A percentile compares a stretch with the other conserved stretches of the same genome.
These are phyloP conservation scores for Macrophomina pseudophaseolina DNA, from an alignment of 2,329 filamentous ascomycete genomes.

Conservation along the genomic window DNA sequence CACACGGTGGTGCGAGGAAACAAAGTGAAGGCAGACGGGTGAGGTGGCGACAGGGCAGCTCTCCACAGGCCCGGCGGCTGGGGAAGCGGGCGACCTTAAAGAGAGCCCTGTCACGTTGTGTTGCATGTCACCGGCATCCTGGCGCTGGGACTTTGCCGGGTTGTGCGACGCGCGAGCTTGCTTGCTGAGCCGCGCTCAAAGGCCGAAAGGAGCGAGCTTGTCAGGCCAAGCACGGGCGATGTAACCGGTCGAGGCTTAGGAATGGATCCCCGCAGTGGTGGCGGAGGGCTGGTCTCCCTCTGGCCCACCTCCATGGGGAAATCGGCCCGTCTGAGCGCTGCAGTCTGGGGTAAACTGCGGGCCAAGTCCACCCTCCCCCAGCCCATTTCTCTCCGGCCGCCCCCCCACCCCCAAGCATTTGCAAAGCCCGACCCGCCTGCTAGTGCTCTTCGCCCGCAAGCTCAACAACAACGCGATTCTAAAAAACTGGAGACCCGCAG, in stretches of 20 bases:
- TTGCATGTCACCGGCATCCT: not conserved
- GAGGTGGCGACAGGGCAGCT: not conserved
- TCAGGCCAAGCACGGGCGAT: constrained; percentile 13
- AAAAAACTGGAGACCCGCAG: not conserved
- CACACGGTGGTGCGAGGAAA: not conserved
- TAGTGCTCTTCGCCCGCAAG: not conserved
- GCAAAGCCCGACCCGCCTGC: constrained; percentile 2
- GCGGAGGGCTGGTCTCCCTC: not conserved
- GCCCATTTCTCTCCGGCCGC: not conserved
- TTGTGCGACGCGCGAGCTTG: not conserved
- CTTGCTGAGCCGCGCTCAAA: not conserved
- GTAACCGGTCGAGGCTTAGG: constrained; percentile 11
- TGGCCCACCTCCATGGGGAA: constrained; percentile 11
- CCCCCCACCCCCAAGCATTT: constrained; percentile 11
- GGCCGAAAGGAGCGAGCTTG: constrained; percentile 11
- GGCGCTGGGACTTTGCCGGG: not conserved
- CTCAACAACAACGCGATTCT: not conserved
- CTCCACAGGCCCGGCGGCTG: not conserved
- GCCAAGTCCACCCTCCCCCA: not conserved
- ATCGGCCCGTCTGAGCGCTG: constrained; percentile 10
- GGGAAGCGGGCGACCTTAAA: constrained; percentile 19
- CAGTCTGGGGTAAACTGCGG: constrained; percentile 9
- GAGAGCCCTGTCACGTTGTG: not conserved
- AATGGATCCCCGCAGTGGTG: constrained; percentile 19
- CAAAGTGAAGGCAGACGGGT: not conserved